Percentiles rank a stretch among this genome's conserved stretches.
These are phyloP conservation scores for Lachnellula willkommii DNA, from an alignment of 2,329 filamentous ascomycete genomes.

Conservation along the genomic window DNA sequence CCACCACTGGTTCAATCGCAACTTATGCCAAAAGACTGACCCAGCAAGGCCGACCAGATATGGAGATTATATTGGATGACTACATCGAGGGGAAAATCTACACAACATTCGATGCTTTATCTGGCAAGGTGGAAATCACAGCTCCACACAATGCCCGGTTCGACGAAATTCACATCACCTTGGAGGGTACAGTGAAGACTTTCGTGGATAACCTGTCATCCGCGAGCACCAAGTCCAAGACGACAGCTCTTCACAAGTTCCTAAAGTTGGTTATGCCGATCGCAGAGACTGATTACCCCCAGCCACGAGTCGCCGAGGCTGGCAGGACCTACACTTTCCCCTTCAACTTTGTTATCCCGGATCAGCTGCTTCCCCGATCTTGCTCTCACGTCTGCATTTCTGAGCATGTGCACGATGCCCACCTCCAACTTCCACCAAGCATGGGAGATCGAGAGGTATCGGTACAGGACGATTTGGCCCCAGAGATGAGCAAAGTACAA, in stretches of 20 bases:
- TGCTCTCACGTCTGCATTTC: slow-evolving; percentile 23
- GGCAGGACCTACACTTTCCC: slow-evolving; percentile 28
- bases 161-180: slow-evolving; percentile 29
- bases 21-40: slow-evolving; percentile 23
- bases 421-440: slow-evolving; percentile 29
- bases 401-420: slow-evolving; percentile 28
- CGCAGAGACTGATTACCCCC: slow-evolving; percentile 25
- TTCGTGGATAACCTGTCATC: slow-evolving; percentile 28
- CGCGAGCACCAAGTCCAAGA: slow-evolving; percentile 18
- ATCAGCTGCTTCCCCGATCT: slow-evolving; percentile 27
- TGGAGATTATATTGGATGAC: slow-evolving; percentile 27
- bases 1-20: slow-evolving; percentile 24
- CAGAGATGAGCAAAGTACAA: slow-evolving; percentile 28
- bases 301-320: slow-evolving; percentile 27
- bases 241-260: slow-evolving; percentile 29
- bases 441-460: slow-evolving; percentile 25
- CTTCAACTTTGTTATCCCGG: slow-evolving; percentile 32
- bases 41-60: slow-evolving; percentile 17
- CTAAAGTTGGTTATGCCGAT: slow-evolving; percentile 32
- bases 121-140: slow-evolving; percentile 26
- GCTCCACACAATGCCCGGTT: slow-evolving; percentile 27
- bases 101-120: slow-evolving; percentile 28
- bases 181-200: slow-evolving; percentile 28
- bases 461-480: slow-evolving; percentile 25
- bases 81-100: slow-evolving; percentile 25